Evolutionary conservation across 2,329 filamentous ascomycete genomes (phyloP).

Genomic region (Emergomyces pasteurianus): DNA sequence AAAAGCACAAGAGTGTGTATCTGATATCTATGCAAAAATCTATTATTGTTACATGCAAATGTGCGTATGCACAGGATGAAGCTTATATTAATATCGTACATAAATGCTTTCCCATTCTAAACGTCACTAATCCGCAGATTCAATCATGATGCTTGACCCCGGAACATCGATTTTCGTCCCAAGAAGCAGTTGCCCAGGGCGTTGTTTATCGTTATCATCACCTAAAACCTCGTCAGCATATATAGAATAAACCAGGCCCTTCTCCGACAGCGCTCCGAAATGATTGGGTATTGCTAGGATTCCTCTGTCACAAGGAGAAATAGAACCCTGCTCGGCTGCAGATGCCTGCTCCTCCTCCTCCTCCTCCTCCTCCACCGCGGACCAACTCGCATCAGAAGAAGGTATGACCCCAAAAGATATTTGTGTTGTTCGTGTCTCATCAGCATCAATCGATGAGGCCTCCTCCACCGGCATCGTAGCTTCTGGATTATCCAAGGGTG

Average conservation of each 20-base stretch:
- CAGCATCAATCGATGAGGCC: neutral
- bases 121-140: neutral
- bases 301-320: slow-evolving; percentile 1
- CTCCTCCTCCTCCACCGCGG: neutral
- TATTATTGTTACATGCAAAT: neutral
- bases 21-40: neutral
- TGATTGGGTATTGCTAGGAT: slow-evolving; percentile 18
- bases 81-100: neutral
- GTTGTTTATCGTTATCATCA: neutral
- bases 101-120: neutral
- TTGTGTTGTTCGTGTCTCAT: slow-evolving; percentile 11
- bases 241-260: slow-evolving; percentile 21
- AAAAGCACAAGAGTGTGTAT: neutral
- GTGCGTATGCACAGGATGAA: neutral
- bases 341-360: neutral
- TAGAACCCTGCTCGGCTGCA: neutral
- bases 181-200: neutral
- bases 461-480: neutral
- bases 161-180: slow-evolving; percentile 13
- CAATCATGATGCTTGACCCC: slow-evolving; percentile 8
- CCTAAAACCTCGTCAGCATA: neutral
- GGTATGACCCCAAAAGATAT: slow-evolving; percentile 22
- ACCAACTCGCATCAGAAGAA: slow-evolving; percentile 13
- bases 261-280: slow-evolving; percentile 31
- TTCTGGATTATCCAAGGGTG: slow-evolving; percentile 10